phyloP scores from a whole-genome alignment of 2,329 filamentous ascomycete species.

The Zalaria sp. region DNA sequence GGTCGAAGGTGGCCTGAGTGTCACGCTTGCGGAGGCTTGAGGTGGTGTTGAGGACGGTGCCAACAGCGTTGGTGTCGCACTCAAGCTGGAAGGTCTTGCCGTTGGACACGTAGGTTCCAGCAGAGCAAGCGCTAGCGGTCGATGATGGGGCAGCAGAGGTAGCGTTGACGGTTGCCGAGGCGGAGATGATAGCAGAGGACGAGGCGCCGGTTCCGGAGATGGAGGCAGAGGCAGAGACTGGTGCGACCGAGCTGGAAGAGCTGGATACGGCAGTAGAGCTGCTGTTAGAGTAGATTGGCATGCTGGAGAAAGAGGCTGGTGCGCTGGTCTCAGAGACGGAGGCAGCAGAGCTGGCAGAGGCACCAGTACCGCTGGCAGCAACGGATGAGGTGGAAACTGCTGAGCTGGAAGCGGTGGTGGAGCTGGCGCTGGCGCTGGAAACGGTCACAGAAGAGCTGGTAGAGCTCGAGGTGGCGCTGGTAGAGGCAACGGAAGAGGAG shows the following conservation, averaged over 20 bases:
- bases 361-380: neutral
- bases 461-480: slow-evolving; percentile 1
- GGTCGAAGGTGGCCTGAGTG: neutral
- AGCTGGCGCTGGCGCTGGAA: neutral
- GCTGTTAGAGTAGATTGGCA: neutral
- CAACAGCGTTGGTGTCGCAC: slow-evolving; percentile 4
- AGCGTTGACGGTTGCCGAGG: neutral
- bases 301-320: no score
- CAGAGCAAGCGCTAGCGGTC: neutral
- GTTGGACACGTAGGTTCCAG: neutral
- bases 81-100: slow-evolving; percentile 1
- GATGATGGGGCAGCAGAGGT: no score
- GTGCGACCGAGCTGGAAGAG: neutral
- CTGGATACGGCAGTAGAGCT: neutral
- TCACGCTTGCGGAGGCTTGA: slow-evolving; percentile 3
- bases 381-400: neutral
- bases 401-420: neutral
- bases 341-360: neutral
- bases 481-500: neutral
- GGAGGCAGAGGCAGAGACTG: neutral
- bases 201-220: neutral
- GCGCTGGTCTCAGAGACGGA: neutral
- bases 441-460: neutral
- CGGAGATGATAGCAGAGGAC: neutral
- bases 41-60: slow-evolving; percentile 1